Base-by-base conservation (phyloP, 2,329 filamentous ascomycete species). In the Fusarium drepaniforme region DNA sequence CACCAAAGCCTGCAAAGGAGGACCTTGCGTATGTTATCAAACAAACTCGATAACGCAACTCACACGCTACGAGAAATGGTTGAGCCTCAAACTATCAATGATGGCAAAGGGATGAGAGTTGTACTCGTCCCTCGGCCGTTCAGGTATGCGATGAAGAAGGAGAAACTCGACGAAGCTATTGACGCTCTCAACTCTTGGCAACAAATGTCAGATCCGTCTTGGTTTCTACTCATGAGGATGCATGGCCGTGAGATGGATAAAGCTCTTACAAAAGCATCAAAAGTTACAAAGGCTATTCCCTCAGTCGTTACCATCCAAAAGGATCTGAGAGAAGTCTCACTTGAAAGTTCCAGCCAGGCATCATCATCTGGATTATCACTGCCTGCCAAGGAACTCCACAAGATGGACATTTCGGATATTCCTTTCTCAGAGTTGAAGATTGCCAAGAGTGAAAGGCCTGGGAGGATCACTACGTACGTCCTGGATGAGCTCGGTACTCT, bases 171-270 rank as follows among this genome's bases (percentile, higher is more conserved):
- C 33, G 44, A 57, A 23, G 30, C 67, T n/a, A 65, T 69, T n/a
- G 23, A 35, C 12, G 66, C 56, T 18, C 28, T 71, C 8, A 62
- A 66, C 37, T 66, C 46, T 15, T 71, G 69, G 66, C 46, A 66
- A 38, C 60, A 58, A 28, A 63, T 42, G 18, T 71, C 53, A 5
- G 66, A 71, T n/a, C 69, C 66, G 6, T 66, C 42, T 3, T 71
- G 69, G 69, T 71, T 68, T 42, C 30, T 65, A 0, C 25, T 69
- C 16, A 58, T 65, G 61, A 66, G 67, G 46, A 44, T 57, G 44
- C 33, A 56, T 15, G 23, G 23, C 4, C 21, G n/a, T 21, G 33
- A 25, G 33, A 38, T 64, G 33, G 23, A 33, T 7, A 64, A 40
- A 9, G n/a, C 21, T 35, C 30, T 53, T 3, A 18, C 44, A 18